Evolutionary conservation across 352 stramenopile genomes (phyloP).

Genomic region (Phytophthora quininea): DNA sequence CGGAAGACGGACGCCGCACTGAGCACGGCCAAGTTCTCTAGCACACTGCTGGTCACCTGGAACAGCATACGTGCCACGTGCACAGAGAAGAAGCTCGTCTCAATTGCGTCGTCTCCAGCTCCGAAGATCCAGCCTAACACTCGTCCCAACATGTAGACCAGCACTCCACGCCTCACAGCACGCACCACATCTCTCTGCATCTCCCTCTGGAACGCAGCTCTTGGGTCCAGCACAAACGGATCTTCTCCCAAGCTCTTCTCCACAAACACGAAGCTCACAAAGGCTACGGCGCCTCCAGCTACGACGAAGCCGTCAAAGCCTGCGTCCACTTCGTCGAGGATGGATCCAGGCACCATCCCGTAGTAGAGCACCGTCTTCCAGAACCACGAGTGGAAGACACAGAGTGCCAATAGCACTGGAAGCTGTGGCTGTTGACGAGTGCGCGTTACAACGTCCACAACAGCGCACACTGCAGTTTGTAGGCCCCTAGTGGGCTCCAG

Average conservation of each 20-base stretch:
- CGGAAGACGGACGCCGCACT: slow-evolving; percentile 51
- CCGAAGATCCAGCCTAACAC: slow-evolving; percentile 28
- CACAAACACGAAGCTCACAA: slow-evolving; percentile 47
- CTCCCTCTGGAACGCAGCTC: slow-evolving; percentile 35
- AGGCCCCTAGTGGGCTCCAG: slow-evolving; percentile 29
- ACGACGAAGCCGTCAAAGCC: slow-evolving; percentile 47
- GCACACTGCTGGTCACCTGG: slow-evolving; percentile 48
- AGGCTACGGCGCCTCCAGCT: slow-evolving; percentile 45
- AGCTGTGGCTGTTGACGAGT: slow-evolving; percentile 55
- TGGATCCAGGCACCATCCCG: slow-evolving; percentile 23
- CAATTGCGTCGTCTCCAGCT: not conserved
- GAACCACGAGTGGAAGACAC: slow-evolving; percentile 51
- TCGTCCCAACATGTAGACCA: slow-evolving; percentile 40
- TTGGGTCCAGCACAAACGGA: slow-evolving; percentile 59
- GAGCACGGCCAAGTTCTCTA: slow-evolving; percentile 57
- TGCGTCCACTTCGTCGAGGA: slow-evolving; percentile 4
- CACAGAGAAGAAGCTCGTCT: slow-evolving; percentile 33
- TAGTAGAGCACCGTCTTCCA: slow-evolving; percentile 59
- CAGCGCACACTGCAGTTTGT: slow-evolving; percentile 43
- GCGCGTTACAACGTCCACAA: slow-evolving; percentile 36
- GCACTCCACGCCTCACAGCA: slow-evolving; percentile 45
- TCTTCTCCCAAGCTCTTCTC: slow-evolving; percentile 51
- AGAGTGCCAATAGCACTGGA: slow-evolving; percentile 45
- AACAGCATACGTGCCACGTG: slow-evolving; percentile 38
- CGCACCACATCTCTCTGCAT: slow-evolving; percentile 55